Evolutionary conservation across 768 basidiomycete species (phyloP), one percentile per base, ranked within the genome.

Genomic region (Asterophora lycoperdoides): DNA sequence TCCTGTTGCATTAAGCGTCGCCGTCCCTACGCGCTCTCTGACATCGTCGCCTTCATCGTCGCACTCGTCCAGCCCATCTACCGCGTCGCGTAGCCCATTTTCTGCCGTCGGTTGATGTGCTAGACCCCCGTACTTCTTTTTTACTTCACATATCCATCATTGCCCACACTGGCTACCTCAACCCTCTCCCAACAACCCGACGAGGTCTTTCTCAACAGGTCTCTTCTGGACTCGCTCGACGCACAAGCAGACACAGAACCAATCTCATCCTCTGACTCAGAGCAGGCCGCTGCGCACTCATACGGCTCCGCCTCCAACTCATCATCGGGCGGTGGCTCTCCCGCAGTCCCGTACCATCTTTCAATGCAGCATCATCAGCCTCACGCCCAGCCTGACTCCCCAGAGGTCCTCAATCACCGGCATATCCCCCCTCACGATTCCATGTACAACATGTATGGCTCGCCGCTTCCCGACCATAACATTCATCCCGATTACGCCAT

Each of bases 181-280:
- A 62, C 71, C 55, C 63, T 60, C 54, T 65, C 68, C 60, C 67
- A 66, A 38, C 70, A 64, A 54, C 64, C 68, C 48, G 84, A 83
- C 79, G 89, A 91, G 79, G 88, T 86, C 68, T 83, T 83, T 60
- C 89, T 91, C 64, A 91, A 90, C 73, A 83, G 84, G 65, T 89
- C 88, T 46, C 77, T 91, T 50, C 71, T 91, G 57, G 89, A 87
- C 67, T 86, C 83, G 35, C 78, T 92, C 62, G 82, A 91, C 78
- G 86, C 83, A 46, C 83, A 88, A 68, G 87, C 84, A 43, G 88
- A 90, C 78, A 78, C 86, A 48, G 87, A 89, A 65, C 86, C 84
- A 40, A 63, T 74, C 48, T 74, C 68, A 30, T 72, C 76, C 42
- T 68, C 77, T 54, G 79, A 80, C 67, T 72, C 76, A 48, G 74